Evolutionary conservation across 768 basidiomycete species (phyloP).

Genomic region (Naganishia randhawae): DNA sequence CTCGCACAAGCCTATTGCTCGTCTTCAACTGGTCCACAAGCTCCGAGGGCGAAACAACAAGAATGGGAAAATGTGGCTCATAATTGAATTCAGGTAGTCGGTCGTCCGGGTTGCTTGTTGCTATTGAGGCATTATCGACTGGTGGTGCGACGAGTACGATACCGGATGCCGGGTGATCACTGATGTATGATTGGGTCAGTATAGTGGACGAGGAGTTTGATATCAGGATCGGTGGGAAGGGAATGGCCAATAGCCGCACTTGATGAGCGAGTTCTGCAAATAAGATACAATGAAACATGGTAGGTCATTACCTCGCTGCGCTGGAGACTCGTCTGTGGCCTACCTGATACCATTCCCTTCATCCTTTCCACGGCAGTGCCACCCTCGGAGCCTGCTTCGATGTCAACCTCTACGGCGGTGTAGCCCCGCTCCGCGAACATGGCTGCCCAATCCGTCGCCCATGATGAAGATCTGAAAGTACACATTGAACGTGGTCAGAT

Average conservation of each 20-base stretch:
- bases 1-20: conserved; percentile 54
- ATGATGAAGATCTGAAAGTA: background rate
- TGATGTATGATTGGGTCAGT: conserved; percentile 66
- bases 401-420: conserved; percentile 47
- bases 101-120: conserved; percentile 5
- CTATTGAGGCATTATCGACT: conserved; percentile 47
- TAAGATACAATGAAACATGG: background rate
- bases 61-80: conserved; percentile 64
- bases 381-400: conserved; percentile 25
- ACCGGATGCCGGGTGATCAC: conserved; percentile 63
- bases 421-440: conserved; percentile 50
- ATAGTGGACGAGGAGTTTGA: conserved; percentile 51
- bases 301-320: too few species aligned
- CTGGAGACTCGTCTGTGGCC: background rate
- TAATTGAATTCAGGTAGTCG: conserved; percentile 56
- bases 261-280: conserved; percentile 39
- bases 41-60: conserved; percentile 53
- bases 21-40: conserved; percentile 51
- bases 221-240: conserved; percentile 49
- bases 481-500: background rate
- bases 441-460: conserved; percentile 35
- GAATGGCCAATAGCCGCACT: conserved; percentile 46
- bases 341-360: conserved; percentile 29
- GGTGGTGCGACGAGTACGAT: conserved; percentile 64
- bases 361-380: conserved; percentile 15